Evolutionary conservation across 2,329 filamentous ascomycete genomes (phyloP).

Genomic region (Claviceps humidiphila): DNA sequence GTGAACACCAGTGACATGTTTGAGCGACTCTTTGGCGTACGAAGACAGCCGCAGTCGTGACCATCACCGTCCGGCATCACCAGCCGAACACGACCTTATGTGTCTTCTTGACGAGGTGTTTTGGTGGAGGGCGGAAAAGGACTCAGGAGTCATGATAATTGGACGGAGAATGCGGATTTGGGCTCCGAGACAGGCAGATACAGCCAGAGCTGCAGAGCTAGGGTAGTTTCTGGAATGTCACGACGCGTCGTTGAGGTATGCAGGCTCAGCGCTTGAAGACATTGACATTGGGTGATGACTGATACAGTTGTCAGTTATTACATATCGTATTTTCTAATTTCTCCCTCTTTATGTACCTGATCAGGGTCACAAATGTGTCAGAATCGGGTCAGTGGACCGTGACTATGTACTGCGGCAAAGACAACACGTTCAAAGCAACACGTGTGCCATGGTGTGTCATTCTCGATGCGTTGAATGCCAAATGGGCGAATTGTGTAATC

Average conservation of each 20-base stretch:
- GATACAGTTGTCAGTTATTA: no score
- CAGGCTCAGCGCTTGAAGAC: neutral
- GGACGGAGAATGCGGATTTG: neutral
- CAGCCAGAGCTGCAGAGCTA: neutral
- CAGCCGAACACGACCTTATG: neutral
- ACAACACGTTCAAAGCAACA: neutral
- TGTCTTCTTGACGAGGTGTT: neutral
- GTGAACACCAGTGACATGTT: neutral
- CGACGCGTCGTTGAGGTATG: neutral
- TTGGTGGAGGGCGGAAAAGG: neutral
- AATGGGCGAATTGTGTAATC: no score
- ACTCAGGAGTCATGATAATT: neutral
- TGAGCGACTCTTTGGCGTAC: neutral
- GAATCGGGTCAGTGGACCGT: neutral
- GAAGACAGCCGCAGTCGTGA: neutral
- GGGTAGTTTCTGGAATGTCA: neutral
- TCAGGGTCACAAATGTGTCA: no score
- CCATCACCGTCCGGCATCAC: neutral
- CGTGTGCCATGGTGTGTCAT: constrained; percentile 1
- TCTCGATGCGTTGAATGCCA: no score
- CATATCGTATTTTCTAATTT: no score
- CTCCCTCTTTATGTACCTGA: no score
- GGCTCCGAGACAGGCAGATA: neutral
- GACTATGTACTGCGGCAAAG: neutral
- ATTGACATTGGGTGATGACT: no score